These are phyloP conservation scores for Podila clonocystis DNA, from an alignment of 192 early-diverging fungal species.

Conservation along the genomic window DNA sequence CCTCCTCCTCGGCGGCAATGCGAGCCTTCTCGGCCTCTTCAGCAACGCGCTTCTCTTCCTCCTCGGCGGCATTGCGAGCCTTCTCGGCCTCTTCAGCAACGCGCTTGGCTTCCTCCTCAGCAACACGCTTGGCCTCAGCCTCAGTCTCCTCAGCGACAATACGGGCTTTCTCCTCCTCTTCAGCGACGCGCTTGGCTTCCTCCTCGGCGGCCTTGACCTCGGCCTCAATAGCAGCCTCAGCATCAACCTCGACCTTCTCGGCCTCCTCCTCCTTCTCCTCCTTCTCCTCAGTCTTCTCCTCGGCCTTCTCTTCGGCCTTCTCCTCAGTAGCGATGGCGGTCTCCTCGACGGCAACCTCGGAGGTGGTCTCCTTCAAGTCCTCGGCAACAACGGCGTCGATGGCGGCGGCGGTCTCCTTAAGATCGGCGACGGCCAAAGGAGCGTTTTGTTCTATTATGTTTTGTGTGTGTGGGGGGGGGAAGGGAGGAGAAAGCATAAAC, in stretches of 20 bases:
- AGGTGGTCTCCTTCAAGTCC: background rate
- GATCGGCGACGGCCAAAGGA: background rate
- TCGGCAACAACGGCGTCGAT: constrained; percentile 2
- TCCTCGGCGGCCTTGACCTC: constrained; percentile 9
- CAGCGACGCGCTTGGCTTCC: constrained; percentile 6
- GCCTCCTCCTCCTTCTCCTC: background rate
- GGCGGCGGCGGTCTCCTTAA: constrained; percentile 7
- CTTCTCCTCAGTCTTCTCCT: background rate
- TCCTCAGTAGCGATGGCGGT: constrained; percentile 3
- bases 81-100: too few relatives aligned
- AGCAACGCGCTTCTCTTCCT: too few relatives aligned
- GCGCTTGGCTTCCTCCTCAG: too few relatives aligned
- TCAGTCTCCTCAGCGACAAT: too few relatives aligned
- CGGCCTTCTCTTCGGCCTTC: constrained; percentile 8
- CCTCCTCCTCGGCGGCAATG: too few relatives aligned
- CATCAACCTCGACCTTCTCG: constrained; percentile 2
- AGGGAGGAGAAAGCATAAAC: background rate
- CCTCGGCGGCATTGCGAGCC: too few relatives aligned
- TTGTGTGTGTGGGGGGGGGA: background rate
- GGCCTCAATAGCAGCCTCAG: background rate
- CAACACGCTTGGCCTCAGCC: too few relatives aligned
- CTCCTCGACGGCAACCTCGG: constrained; percentile 5
- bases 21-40: too few relatives aligned
- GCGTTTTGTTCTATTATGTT: constrained; percentile 8
- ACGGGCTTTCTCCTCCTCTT: constrained; percentile 11